Base-by-base conservation (phyloP, 2,329 filamentous ascomycete species). In the Aspergillus viridinutans region DNA sequence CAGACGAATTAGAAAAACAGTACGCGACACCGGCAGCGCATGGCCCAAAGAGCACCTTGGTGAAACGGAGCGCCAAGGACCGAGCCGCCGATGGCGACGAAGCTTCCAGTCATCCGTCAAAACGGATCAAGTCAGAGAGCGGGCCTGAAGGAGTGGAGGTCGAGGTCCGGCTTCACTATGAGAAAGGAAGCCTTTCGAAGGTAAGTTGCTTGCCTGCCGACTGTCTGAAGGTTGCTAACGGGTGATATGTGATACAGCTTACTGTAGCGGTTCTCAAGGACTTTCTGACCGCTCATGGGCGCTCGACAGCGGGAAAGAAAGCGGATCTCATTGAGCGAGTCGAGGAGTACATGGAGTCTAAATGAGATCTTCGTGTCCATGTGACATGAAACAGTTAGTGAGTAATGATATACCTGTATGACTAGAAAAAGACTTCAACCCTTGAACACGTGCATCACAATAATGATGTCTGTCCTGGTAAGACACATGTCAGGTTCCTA, bases 1-100 rank as follows among this genome's bases (percentile, higher is more conserved):
- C 89, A 3, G 78, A 84, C 38, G 80, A 83, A 10, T 80, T 97
- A 5, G 83, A 89, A 29, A 75, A 82, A 8, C 84, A 86, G 56
- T 81, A 79, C 62, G 72, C 74, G 10, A 69, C 74, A 32, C 77
- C 79, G 66, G 69, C 75, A 25, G 66, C 70, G 10, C 69, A 72
- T 12, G 72, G 74, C 10, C 71, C 80, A 6, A 74, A 77, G 20
- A 73, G 76, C 3, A 76, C 76, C 0, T 76, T 79, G 23, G 73
- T 74, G 21, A 85, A 85, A 66, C 74, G 84, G 32, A 65, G 66
- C 20, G 64, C 67, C 1, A 71, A 68, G 58, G 60, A 66, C 53
- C 66, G 60, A 20, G 62, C 62, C 2, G 62, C 60, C 9, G 62
- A 67, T 3, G 59, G 29, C 7, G 60, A 66, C 12, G 62, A 70